Evolutionary conservation across 192 early-diverging fungal species (phyloP), one percentile per base, ranked within the genome.

Genomic region (Coemansia sp.): DNA sequence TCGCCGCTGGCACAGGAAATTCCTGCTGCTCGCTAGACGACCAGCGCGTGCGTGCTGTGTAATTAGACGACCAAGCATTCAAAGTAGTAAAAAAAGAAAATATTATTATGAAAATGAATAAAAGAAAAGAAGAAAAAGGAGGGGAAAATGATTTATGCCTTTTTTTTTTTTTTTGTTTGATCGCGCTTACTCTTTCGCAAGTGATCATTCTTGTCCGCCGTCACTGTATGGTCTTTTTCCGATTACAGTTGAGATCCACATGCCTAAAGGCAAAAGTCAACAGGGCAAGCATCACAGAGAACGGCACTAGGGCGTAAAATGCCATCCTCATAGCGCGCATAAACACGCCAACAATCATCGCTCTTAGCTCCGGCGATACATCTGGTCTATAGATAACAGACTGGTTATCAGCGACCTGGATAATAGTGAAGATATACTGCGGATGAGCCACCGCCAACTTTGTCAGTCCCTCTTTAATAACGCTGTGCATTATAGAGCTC

Each of bases 261-360:
- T 76, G 79, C 60, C 73, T 57, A 40, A 76, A 76, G 6, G 66
- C 63, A 38, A 82, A 47, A 1, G 73, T 66, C 10, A 42, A 42
- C 53, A 82, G 36, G 0, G 73, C 37, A 42, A 82, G 58, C 24
- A 73, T 32, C 0, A 51, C 60, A 1, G 73, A 73, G 36, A 91
- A 80, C 0, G 87, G 87, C 14, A 86, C 71, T 56, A 87, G 63
- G n/a, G 80, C 83, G 47, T 73, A 72, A 70, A 85, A 89, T 6
- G 85, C 69, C 24, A 65, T 59, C 4, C 84, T 79, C 70, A 88
- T 85, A 7, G 85, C 76, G 39, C 61, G 43, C 36, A 78, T 78
- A 71, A 86, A 91, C 3, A 86, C 75, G 1, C 42, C 65, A 12
- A 85, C 65, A 37, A 77, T 62, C 7, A 27, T 29, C 0, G 79